Percentiles rank a stretch among this genome's conserved stretches.
These are phyloP conservation scores for Pseudocercospora eumusae DNA, from an alignment of 2,329 filamentous ascomycete species.

Conservation along the genomic window DNA sequence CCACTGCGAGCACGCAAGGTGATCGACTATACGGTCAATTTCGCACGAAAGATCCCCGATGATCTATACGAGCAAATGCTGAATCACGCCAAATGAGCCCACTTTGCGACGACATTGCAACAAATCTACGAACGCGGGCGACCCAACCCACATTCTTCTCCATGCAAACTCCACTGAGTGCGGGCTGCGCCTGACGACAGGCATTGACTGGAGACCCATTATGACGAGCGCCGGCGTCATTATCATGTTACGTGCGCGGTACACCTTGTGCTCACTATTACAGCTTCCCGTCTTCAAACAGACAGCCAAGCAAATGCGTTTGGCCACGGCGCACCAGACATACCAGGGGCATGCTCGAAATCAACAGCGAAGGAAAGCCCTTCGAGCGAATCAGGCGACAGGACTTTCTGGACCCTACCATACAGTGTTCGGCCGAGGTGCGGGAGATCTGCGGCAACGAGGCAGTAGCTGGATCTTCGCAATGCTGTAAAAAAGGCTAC, in stretches of 20 bases:
- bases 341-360: neutral
- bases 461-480: no score
- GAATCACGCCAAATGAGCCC: conserved; percentile 72
- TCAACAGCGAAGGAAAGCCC: neutral
- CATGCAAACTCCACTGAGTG: neutral
- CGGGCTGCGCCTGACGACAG: neutral
- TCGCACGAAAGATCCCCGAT: conserved; percentile 86
- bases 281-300: no score
- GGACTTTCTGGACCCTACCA: neutral
- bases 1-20: conserved; percentile 38
- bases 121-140: neutral
- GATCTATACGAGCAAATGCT: conserved; percentile 90
- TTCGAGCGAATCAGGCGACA: neutral
- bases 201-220: neutral
- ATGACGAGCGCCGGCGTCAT: no score
- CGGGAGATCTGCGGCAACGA: no score
- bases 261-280: neutral
- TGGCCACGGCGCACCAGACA: neutral
- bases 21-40: conserved; percentile 69
- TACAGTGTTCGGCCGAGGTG: no score
- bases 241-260: neutral
- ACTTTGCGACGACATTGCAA: neutral
- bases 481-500: no score
- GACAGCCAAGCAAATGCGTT: neutral
- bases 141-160: neutral